Conservation (phyloP, 208 protist species). For the Trypanosoma brucei region DNA sequence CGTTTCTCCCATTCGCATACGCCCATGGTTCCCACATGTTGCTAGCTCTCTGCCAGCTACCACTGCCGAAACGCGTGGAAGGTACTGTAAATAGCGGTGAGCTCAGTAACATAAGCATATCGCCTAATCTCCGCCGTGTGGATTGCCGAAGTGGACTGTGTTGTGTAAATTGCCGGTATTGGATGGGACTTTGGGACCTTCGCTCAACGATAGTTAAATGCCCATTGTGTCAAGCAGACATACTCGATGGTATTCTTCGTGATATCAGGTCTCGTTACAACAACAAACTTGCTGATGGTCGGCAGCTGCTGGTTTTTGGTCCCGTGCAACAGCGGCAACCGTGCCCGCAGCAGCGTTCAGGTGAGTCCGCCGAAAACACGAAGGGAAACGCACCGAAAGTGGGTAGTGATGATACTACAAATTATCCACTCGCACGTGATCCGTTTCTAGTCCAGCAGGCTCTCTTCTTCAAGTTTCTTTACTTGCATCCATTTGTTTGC, state of each 20-base stretch:
- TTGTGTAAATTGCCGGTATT: constrained; percentile 63
- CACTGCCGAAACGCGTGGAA: constrained; percentile 19
- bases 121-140: constrained; percentile 19
- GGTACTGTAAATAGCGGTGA: constrained; percentile 3
- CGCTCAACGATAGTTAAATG: constrained; percentile 39
- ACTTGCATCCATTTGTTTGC: constrained; percentile 56
- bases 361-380: not conserved
- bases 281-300: constrained; percentile 17
- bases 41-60: constrained; percentile 43
- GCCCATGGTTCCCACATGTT: constrained; percentile 72
- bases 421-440: constrained; percentile 58
- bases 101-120: constrained; percentile 14
- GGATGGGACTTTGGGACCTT: constrained; percentile 61
- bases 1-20: constrained; percentile 60
- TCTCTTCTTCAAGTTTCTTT: constrained; percentile 68
- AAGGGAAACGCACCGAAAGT: not conserved
- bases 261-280: constrained; percentile 18
- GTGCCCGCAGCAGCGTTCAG: not conserved
- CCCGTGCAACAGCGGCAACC: constrained; percentile 13
- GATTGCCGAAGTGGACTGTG: constrained; percentile 39
- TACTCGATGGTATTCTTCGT: constrained; percentile 23
- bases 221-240: constrained; percentile 53
- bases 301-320: constrained; percentile 19
- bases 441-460: constrained; percentile 87
- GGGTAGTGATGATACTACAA: constrained; percentile 5